Conservation (phyloP, 108 stramenopile genomes). For the Cylindrotheca fusiformis region DNA sequence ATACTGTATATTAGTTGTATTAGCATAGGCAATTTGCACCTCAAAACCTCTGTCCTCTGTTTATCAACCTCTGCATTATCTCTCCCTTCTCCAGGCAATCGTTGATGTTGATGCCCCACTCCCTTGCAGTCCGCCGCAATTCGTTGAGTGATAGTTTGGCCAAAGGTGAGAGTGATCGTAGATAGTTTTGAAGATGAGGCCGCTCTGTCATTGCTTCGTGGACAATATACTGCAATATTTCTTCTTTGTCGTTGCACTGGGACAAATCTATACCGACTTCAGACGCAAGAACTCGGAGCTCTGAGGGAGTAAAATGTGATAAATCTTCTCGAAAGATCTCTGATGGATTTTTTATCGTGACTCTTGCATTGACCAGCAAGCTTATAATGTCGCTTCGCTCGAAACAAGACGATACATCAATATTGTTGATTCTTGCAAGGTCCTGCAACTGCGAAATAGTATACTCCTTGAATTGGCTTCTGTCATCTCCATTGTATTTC, state of each 20-base stretch:
- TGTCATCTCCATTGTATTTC: not conserved
- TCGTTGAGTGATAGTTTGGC: constrained; percentile 21
- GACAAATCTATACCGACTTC: constrained; percentile 29
- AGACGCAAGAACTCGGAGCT: constrained; percentile 29
- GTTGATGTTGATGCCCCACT: constrained; percentile 39
- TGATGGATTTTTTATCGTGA: not conserved
- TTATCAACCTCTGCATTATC: constrained; percentile 40
- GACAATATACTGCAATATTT: constrained; percentile 25
- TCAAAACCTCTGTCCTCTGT: too few species aligned
- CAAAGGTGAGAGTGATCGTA: constrained; percentile 37
- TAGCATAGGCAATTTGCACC: too few species aligned
- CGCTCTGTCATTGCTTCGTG: constrained; percentile 11
- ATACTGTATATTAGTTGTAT: too few species aligned
- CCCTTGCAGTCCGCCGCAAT: constrained; percentile 32
- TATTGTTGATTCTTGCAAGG: constrained; percentile 12
- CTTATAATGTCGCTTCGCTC: constrained; percentile 33
- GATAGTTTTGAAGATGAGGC: constrained; percentile 37
- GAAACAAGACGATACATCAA: constrained; percentile 34
- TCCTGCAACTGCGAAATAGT: constrained; percentile 23
- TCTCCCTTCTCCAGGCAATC: constrained; percentile 55
- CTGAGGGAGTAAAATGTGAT: constrained; percentile 24
- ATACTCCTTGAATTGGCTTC: constrained; percentile 5
- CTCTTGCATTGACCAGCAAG: constrained; percentile 6
- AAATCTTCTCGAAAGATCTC: constrained; percentile 6
- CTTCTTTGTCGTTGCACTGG: constrained; percentile 15